Conservation (phyloP, 495 filamentous ascomycete species). For the Talaromyces borbonicus region DNA sequence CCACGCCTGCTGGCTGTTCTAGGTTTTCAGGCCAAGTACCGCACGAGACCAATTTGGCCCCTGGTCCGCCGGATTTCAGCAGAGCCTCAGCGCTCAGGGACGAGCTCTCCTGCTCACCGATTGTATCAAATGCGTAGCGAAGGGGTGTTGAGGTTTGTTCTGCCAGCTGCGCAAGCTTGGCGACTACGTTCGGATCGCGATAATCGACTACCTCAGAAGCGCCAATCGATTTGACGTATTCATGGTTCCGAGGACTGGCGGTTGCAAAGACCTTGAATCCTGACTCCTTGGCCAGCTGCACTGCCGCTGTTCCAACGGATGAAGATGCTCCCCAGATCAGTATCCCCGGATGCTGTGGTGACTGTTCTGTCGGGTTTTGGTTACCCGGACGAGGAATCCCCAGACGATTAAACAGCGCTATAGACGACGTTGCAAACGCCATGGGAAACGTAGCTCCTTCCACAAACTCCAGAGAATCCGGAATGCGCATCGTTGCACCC, state of each 20-base stretch:
- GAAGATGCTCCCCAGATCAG: constrained; percentile 42
- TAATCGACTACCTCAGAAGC: constrained; percentile 37
- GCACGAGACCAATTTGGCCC: not conserved
- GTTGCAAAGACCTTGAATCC: constrained; percentile 40
- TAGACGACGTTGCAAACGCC: constrained; percentile 21
- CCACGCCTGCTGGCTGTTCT: constrained; percentile 9
- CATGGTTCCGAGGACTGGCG: constrained; percentile 34
- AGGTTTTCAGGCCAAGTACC: not conserved
- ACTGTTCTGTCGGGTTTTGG: not conserved
- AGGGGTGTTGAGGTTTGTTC: not conserved
- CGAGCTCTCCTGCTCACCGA: not conserved
- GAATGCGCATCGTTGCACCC: constrained; percentile 18
- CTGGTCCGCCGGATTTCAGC: not conserved
- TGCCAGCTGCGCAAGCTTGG: constrained; percentile 3
- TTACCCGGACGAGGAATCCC: not conserved
- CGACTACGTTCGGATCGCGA: constrained; percentile 24
- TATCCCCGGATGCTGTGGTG: constrained; percentile 11
- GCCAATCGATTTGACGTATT: constrained; percentile 33
- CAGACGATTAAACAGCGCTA: constrained; percentile 13
- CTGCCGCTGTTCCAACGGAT: constrained; percentile 27
- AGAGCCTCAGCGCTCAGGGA: not conserved
- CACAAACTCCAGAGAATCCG: constrained; percentile 25
- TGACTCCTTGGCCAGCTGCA: constrained; percentile 31
- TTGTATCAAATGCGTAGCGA: not conserved
- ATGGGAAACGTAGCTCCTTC: constrained; percentile 31